Conservation (phyloP, 768 basidiomycete species). For the Collybia sordida region DNA sequence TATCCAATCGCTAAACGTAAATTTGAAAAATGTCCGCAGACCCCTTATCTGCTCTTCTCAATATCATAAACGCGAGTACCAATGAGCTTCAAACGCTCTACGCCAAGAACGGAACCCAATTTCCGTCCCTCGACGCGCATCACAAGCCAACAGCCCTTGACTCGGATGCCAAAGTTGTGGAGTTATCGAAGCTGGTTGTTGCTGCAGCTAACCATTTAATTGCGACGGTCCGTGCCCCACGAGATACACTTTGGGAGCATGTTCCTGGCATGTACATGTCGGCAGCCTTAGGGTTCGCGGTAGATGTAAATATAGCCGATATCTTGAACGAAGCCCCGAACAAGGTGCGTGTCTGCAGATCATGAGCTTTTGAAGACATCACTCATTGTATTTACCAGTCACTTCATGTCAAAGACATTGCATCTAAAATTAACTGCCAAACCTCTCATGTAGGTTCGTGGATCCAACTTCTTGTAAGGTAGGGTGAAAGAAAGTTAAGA, state of each 20-base stretch:
- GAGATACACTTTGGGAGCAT: slow-evolving; percentile 13
- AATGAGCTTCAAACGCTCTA: slow-evolving; percentile 12
- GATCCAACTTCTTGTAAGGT: not conserved
- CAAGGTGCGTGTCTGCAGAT: slow-evolving; percentile 1
- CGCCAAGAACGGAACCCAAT: slow-evolving; percentile 16
- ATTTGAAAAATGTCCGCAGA: too few relatives aligned
- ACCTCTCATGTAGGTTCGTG: slow-evolving; percentile 29
- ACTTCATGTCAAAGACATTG: slow-evolving; percentile 34
- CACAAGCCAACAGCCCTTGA: slow-evolving; percentile 21
- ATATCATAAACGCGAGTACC: too few relatives aligned
- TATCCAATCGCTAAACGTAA: too few relatives aligned
- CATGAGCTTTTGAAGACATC: too few relatives aligned
- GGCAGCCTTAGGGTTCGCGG: slow-evolving; percentile 17
- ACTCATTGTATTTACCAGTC: slow-evolving; percentile 17
- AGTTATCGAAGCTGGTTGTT: slow-evolving; percentile 14
- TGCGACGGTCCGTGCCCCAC: slow-evolving; percentile 15
- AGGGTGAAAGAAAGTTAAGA: too few relatives aligned
- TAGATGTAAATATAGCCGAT: slow-evolving; percentile 32
- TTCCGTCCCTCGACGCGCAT: slow-evolving; percentile 23
- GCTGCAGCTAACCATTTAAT: slow-evolving; percentile 28
- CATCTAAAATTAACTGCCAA: slow-evolving; percentile 24
- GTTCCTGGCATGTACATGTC: slow-evolving; percentile 13
- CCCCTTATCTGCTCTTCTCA: too few relatives aligned
- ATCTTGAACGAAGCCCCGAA: slow-evolving; percentile 32
- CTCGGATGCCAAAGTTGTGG: slow-evolving; percentile 9